Evolutionary conservation across 2,329 filamentous ascomycete genomes (phyloP).

Genomic region (Colletotrichum tropicale): DNA sequence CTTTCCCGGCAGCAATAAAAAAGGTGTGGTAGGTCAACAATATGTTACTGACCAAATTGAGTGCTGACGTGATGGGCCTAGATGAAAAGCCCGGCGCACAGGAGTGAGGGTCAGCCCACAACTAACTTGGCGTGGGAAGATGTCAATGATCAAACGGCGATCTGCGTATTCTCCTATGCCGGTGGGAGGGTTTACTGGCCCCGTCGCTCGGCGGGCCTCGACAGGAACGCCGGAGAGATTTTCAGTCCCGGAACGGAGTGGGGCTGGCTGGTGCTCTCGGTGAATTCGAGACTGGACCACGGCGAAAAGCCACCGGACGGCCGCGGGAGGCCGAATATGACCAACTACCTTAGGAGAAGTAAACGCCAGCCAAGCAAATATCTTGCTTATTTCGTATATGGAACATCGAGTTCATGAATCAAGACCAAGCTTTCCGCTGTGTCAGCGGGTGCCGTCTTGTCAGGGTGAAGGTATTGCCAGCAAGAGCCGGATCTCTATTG

Average conservation of each 20-base stretch:
- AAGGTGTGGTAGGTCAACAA: background rate
- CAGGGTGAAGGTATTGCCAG: background rate
- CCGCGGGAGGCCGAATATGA: background rate
- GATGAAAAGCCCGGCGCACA: background rate
- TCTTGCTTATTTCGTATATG: background rate
- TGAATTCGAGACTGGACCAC: background rate
- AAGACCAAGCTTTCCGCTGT: background rate
- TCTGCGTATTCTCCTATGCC: background rate
- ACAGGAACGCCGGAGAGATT: background rate
- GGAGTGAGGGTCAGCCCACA: background rate
- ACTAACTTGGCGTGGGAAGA: background rate
- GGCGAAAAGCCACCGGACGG: background rate
- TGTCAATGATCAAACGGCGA: background rate
- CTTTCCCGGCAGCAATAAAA: background rate
- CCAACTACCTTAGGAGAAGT: background rate
- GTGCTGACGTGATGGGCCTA: background rate
- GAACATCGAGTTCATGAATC: background rate
- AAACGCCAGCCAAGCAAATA: background rate
- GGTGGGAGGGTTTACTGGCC: background rate
- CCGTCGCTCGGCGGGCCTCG: background rate
- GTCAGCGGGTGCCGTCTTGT: background rate
- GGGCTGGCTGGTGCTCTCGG: background rate
- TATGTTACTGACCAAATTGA: background rate
- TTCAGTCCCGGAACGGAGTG: background rate
- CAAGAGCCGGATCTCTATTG: background rate